Evolutionary conservation across 1,139 yeast species (phyloP).

Genomic region (Waltiozyma sp.): DNA sequence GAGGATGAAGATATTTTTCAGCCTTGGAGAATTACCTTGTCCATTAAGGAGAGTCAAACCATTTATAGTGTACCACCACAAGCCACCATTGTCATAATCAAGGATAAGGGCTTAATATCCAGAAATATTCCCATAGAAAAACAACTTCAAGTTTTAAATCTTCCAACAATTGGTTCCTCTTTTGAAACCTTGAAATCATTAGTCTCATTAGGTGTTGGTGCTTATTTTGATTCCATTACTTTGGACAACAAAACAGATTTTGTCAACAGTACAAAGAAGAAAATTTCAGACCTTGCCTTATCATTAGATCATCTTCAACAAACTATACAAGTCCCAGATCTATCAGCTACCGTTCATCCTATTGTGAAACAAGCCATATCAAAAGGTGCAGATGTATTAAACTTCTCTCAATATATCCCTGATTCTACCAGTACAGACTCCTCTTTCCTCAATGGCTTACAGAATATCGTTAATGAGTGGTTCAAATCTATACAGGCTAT

Average conservation of each 20-base stretch:
- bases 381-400: conserved; percentile 21
- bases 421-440: conserved; percentile 35
- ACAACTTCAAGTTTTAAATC: conserved; percentile 31
- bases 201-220: conserved; percentile 42
- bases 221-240: conserved; percentile 37
- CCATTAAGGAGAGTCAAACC: conserved; percentile 2
- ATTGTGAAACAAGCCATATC: conserved; percentile 31
- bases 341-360: conserved; percentile 44
- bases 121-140: conserved; percentile 21
- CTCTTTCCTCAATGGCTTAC: conserved; percentile 51
- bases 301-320: conserved; percentile 64
- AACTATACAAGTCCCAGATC: conserved; percentile 57
- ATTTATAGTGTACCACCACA: conserved; percentile 1
- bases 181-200: conserved; percentile 51
- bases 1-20: background rate
- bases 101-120: conserved; percentile 29
- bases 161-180: conserved; percentile 16
- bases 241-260: conserved; percentile 23
- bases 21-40: conserved; percentile 10
- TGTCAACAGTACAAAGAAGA: conserved; percentile 41
- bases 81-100: conserved; percentile 29
- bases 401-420: conserved; percentile 23
- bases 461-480: conserved; percentile 65
- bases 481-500: conserved; percentile 49
- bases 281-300: conserved; percentile 56